Conservation (phyloP, 768 basidiomycete genomes). For the Tephrocybe sp. region DNA sequence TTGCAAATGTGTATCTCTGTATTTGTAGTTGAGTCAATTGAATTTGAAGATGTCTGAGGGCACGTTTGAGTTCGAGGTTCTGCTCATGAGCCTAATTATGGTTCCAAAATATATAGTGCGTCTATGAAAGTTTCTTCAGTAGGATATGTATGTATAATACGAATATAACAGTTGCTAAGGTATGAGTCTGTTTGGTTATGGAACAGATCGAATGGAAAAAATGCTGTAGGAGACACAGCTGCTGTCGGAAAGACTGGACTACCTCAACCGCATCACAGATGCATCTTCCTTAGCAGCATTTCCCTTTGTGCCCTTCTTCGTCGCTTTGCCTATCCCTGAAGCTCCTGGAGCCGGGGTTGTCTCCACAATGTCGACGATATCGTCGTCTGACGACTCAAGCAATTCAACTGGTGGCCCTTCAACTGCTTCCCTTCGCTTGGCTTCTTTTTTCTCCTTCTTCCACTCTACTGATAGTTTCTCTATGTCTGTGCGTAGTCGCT, state of each 20-base stretch:
- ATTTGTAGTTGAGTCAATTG: not conserved
- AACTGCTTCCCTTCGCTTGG: constrained; percentile 34
- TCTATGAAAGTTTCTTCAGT: constrained; percentile 8
- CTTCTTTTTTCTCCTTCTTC: constrained; percentile 42
- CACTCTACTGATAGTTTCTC: constrained; percentile 51
- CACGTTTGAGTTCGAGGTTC: too few relatives aligned
- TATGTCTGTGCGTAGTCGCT: constrained; percentile 43
- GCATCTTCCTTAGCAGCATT: constrained; percentile 11
- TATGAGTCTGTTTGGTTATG: not conserved
- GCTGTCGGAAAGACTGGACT: not conserved
- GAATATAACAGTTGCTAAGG: constrained; percentile 9
- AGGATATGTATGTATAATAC: not conserved
- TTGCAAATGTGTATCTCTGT: not conserved
- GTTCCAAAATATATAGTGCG: constrained; percentile 11
- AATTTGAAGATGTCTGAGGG: too few relatives aligned
- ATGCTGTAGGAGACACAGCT: not conserved
- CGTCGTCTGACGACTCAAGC: constrained; percentile 38
- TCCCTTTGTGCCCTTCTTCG: constrained; percentile 13
- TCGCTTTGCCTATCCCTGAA: constrained; percentile 9
- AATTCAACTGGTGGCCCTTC: constrained; percentile 23
- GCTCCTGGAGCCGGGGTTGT: constrained; percentile 20
- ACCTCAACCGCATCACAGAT: constrained; percentile 8
- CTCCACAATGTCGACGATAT: constrained; percentile 44
- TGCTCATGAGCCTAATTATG: not conserved
- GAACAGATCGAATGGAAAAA: not conserved